These are phyloP conservation scores for Dendryphion nanum DNA, from an alignment of 2,329 filamentous ascomycete species.

Conservation along the genomic window DNA sequence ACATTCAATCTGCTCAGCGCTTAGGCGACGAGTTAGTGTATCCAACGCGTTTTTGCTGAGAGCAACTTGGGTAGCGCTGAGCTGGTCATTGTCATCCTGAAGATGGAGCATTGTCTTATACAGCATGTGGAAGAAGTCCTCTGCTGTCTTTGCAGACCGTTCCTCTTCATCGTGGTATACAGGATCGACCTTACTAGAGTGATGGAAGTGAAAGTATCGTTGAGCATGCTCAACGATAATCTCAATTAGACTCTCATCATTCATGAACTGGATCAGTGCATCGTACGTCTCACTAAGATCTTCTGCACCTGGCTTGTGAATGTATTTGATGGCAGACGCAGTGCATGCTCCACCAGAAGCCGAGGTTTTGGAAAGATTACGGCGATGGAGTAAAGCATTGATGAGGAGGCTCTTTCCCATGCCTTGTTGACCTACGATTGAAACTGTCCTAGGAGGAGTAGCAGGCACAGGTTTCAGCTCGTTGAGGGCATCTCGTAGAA, in stretches of 20 bases:
- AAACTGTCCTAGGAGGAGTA: neutral
- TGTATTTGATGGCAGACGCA: conserved; percentile 7
- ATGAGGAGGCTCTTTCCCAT: conserved; percentile 10
- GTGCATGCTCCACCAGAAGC: conserved; percentile 10
- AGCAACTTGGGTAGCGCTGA: too few species aligned
- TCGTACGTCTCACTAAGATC: conserved; percentile 6
- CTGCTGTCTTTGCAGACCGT: conserved; percentile 3
- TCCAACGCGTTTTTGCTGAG: neutral
- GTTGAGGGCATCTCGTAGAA: conserved; percentile 1
- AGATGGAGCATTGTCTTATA: conserved; percentile 2
- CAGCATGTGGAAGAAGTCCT: conserved; percentile 4
- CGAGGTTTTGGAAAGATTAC: conserved; percentile 6
- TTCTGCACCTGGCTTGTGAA: conserved; percentile 2
- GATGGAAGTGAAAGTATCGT: conserved; percentile 11
- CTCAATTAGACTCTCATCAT: conserved; percentile 5
- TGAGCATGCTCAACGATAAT: conserved; percentile 8
- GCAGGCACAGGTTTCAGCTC: conserved; percentile 1
- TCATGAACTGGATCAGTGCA: conserved; percentile 9
- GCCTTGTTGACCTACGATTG: conserved; percentile 9
- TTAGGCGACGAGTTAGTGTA: neutral
- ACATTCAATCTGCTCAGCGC: neutral
- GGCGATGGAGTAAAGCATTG: conserved; percentile 10
- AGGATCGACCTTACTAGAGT: conserved; percentile 4
- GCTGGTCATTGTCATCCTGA: neutral
- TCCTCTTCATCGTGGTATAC: conserved; percentile 4